These are phyloP conservation scores for Alternaria sp. DNA, from an alignment of 2,329 filamentous ascomycete species.

Conservation along the genomic window DNA sequence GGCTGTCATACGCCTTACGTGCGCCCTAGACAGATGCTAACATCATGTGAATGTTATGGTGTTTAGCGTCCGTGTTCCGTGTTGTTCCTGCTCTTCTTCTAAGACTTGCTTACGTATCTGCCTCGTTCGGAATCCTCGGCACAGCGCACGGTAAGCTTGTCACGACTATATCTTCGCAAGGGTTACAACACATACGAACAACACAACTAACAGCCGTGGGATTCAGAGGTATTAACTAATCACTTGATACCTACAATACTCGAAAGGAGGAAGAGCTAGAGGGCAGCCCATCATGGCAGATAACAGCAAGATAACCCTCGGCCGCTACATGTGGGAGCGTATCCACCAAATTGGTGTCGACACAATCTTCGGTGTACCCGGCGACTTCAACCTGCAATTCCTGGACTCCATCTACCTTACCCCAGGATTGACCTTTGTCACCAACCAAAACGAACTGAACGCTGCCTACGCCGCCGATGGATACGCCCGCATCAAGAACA, in stretches of 20 bases:
- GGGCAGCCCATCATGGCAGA: conserved; percentile 1
- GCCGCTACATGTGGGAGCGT: conserved; percentile 52
- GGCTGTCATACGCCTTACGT: conserved; percentile 16
- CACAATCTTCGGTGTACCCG: conserved; percentile 53
- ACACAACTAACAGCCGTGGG: neutral
- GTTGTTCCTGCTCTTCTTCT: neutral
- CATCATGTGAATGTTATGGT: conserved; percentile 4
- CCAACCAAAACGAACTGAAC: conserved; percentile 66
- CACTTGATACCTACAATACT: neutral
- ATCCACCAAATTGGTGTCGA: conserved; percentile 50
- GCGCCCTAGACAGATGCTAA: conserved; percentile 12
- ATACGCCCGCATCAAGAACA: conserved; percentile 62
- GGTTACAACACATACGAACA: neutral
- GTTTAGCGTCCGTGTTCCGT: neutral
- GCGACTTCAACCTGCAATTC: conserved; percentile 55
- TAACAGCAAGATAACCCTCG: conserved; percentile 46
- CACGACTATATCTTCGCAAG: neutral
- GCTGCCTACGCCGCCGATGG: conserved; percentile 65
- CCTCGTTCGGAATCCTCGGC: neutral
- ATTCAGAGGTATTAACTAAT: neutral
- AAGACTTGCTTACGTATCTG: neutral
- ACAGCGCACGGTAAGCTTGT: conserved; percentile 1
- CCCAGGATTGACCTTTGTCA: conserved; percentile 53
- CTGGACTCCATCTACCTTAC: conserved; percentile 53
- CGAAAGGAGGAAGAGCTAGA: neutral